These are phyloP conservation scores for Dipodascus albidus DNA, from an alignment of 805 yeast genomes.

Conservation along the genomic window DNA sequence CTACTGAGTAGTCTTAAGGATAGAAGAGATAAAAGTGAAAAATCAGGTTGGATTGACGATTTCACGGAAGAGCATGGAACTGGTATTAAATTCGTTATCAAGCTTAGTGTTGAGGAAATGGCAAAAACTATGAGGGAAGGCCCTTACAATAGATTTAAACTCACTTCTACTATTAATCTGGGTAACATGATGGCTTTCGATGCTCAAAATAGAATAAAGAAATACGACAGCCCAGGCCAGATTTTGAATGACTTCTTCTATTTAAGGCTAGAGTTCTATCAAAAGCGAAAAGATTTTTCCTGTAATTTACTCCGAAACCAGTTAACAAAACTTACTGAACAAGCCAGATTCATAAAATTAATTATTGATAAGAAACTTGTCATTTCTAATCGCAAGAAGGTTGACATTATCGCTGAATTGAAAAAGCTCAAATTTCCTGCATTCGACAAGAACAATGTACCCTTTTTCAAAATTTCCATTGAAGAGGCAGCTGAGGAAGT, in stretches of 20 bases:
- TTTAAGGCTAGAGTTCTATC: slow-evolving; percentile 81
- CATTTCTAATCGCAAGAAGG: slow-evolving; percentile 66
- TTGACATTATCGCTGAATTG: slow-evolving; percentile 51
- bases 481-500: slow-evolving; percentile 30
- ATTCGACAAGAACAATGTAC: slow-evolving; percentile 59
- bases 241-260: slow-evolving; percentile 76
- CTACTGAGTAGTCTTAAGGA: slow-evolving; percentile 53
- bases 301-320: slow-evolving; percentile 59
- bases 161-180: slow-evolving; percentile 54
- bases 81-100: slow-evolving; percentile 69
- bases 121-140: slow-evolving; percentile 63
- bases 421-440: slow-evolving; percentile 54
- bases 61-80: slow-evolving; percentile 88
- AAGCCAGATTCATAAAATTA: slow-evolving; percentile 84
- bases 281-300: slow-evolving; percentile 76
- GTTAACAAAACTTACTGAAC: slow-evolving; percentile 62
- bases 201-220: slow-evolving; percentile 74
- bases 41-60: slow-evolving; percentile 70
- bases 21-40: slow-evolving; percentile 54
- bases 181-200: slow-evolving; percentile 95
- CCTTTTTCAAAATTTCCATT: slow-evolving; percentile 25
- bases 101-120: slow-evolving; percentile 73
- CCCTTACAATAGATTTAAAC: slow-evolving; percentile 71
- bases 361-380: slow-evolving; percentile 65
- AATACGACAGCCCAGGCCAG: slow-evolving; percentile 62